These are phyloP conservation scores for Talaromyces verruculosus DNA, from an alignment of 2,329 filamentous ascomycete species.

Conservation along the genomic window DNA sequence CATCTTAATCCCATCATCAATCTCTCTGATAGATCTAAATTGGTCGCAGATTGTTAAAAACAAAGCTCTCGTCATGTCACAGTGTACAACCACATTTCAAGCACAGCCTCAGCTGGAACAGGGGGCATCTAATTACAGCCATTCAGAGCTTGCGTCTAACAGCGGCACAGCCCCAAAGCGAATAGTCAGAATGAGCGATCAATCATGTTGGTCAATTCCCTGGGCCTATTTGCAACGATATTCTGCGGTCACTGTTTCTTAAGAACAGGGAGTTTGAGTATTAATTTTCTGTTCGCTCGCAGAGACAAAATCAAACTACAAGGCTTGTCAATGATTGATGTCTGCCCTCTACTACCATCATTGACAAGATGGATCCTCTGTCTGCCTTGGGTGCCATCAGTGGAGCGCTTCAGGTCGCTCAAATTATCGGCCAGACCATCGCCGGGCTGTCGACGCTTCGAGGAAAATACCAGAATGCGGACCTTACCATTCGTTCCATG, in stretches of 20 bases:
- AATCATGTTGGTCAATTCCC: neutral
- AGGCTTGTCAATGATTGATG: neutral
- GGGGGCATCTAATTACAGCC: neutral
- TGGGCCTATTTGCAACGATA: neutral
- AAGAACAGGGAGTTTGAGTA: neutral
- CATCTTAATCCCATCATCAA: neutral
- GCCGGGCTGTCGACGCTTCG: slow-evolving; percentile 34
- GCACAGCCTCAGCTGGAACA: neutral
- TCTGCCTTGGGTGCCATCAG: slow-evolving; percentile 37
- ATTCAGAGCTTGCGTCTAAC: neutral
- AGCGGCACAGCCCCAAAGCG: neutral
- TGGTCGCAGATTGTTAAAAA: neutral
- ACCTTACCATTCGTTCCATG: slow-evolving; percentile 40
- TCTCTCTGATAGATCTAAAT: neutral
- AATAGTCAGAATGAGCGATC: neutral
- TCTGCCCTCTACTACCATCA: neutral
- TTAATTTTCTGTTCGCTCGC: neutral
- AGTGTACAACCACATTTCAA: neutral
- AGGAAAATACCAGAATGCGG: slow-evolving; percentile 39
- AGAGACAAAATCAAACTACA: neutral
- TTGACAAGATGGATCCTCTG: slow-evolving; percentile 34
- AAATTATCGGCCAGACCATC: slow-evolving; percentile 36
- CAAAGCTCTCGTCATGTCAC: neutral
- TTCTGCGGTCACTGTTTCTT: neutral
- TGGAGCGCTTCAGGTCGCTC: slow-evolving; percentile 36